A percentile compares a stretch with the other conserved stretches of the same genome.
These are phyloP conservation scores for Boletus fagicola DNA, from an alignment of 768 basidiomycete genomes.

Conservation along the genomic window DNA sequence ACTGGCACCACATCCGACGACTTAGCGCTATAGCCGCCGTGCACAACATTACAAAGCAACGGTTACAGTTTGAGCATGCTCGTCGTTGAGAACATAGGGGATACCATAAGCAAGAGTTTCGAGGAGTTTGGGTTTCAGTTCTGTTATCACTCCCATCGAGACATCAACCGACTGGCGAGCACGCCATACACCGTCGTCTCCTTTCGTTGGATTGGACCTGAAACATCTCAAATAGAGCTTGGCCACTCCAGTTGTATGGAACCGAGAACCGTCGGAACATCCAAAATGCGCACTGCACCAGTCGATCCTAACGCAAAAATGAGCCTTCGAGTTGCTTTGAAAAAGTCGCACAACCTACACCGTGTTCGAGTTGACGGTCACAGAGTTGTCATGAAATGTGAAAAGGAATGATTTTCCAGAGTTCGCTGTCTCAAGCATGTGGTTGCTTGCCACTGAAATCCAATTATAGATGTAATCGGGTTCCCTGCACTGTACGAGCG, in stretches of 20 bases:
- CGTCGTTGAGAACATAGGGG: conserved; percentile 4
- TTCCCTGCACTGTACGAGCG: conserved; percentile 15
- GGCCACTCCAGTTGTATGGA: conserved; percentile 12
- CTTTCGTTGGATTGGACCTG: conserved; percentile 23
- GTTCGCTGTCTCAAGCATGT: conserved; percentile 22
- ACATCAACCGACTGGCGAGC: conserved; percentile 21
- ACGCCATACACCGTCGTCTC: conserved; percentile 18
- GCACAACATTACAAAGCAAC: not conserved
- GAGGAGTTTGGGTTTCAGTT: conserved; percentile 19
- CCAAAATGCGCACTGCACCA: conserved; percentile 26
- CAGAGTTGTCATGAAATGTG: not conserved
- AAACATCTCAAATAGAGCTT: conserved; percentile 27
- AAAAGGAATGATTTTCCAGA: conserved; percentile 18
- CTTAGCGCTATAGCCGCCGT: not conserved
- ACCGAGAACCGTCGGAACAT: conserved; percentile 17
- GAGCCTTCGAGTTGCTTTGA: not conserved
- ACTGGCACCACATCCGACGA: not conserved
- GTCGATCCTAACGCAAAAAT: conserved; percentile 16
- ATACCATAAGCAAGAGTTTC: conserved; percentile 14
- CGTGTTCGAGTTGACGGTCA: conserved; percentile 26
- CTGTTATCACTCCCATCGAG: conserved; percentile 24
- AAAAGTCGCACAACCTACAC: conserved; percentile 8
- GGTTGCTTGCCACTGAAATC: conserved; percentile 17
- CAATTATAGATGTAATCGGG: conserved; percentile 17
- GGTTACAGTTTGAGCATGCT: not conserved